Evolutionary conservation across 2,329 filamentous ascomycete genomes (phyloP), one percentile per base, ranked within the genome.

Genomic region (Cryoendolithus antarcticus): DNA sequence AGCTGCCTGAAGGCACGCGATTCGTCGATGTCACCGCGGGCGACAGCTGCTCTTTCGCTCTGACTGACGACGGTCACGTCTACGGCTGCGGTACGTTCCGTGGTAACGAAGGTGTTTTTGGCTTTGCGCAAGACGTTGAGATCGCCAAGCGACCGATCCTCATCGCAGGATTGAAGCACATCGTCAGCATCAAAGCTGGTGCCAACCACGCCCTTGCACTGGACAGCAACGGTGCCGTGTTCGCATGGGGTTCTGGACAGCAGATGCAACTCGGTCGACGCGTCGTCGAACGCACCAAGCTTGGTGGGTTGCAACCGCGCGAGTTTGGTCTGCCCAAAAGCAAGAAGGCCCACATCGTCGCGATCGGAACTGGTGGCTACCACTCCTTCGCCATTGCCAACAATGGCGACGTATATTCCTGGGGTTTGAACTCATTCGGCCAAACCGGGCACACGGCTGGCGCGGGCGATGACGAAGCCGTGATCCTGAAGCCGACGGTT

Each of bases 1-100:
- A 50, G 34, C 37, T 53, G n/a, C 70, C 73, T 4, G 66, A 73
- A 33, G 73, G 70, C 34, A 80, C 79, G 34, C 66, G 70, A 38
- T 83, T 77, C 43, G 71, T 73, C 12, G 75, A 84, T 54, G 68
- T 89, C 41, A 74, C 74, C 32, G 82, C 82, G 28, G 76, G 76
- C 37, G 82, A 89, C 62, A 86, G 77, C 55, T 75, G 78, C 34
- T 82, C 76, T 2, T 86, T 89, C 59, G 82, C 73, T 8, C 68
- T 91, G 28, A 89, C 84, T 8, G 73, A 77, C 34, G 76, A 82
- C 43, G 84, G 84, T n/a, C 69, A 73, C 37, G 78, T 91, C 24
- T 91, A 85, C 53, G 83, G 83, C 43, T 91, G 84, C 82, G 84
- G 84, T 30, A 86, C 82, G 8, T 91, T 91, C 67, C 70, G 82